phyloP scores from a whole-genome alignment of 148 eudicot species.

The Cornus controversa region DNA sequence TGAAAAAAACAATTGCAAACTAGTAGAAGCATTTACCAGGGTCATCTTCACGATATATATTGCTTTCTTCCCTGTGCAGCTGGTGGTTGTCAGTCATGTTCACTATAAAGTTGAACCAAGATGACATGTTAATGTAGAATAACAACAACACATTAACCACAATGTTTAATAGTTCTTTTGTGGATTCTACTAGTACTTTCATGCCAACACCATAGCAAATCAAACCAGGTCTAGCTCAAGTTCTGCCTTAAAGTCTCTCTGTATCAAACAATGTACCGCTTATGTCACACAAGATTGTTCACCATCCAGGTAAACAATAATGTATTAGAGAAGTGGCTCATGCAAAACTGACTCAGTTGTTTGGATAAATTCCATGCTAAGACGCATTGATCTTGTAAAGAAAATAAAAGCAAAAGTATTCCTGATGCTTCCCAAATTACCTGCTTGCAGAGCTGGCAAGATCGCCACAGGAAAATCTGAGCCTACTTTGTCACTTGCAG shows the following conservation, averaged over 20 bases:
- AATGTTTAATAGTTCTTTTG: not conserved
- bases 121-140: not conserved
- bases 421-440: conserved; percentile 15
- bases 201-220: not conserved
- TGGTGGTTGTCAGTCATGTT: conserved; percentile 27
- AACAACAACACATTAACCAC: not conserved
- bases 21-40: conserved; percentile 24
- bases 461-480: conserved; percentile 26
- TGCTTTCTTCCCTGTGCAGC: conserved; percentile 34
- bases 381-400: not conserved
- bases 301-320: not conserved
- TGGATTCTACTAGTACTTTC: not conserved
- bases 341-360: not conserved
- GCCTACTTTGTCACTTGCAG: conserved; percentile 38
- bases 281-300: not conserved
- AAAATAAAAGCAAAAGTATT: not conserved
- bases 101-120: conserved; percentile 20
- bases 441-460: conserved; percentile 31
- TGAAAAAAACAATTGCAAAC: conserved; percentile 1
- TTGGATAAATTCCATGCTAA: not conserved
- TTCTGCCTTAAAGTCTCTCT: too few species aligned
- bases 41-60: conserved; percentile 32
- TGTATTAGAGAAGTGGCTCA: not conserved
- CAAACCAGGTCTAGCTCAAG: too few species aligned
- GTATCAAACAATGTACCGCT: not conserved